These are phyloP conservation scores for Caloboletus firmus DNA, from an alignment of 1,284 basidiomycete species.

Conservation along the genomic window DNA sequence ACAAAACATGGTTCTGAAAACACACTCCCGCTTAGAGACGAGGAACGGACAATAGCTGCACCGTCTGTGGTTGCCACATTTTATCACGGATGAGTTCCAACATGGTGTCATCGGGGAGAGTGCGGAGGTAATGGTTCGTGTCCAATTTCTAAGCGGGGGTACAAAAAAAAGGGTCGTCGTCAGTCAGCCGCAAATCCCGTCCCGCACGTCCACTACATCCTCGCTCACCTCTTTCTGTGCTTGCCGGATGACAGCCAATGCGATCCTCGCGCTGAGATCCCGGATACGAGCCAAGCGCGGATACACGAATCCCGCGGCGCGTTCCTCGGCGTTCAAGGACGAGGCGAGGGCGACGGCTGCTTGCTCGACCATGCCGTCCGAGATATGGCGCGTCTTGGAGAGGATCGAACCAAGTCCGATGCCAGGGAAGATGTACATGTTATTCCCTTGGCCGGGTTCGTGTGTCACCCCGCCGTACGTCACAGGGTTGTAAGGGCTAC, in stretches of 20 bases:
- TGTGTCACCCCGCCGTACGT: slow-evolving; percentile 51
- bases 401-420: slow-evolving; percentile 71
- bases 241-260: slow-evolving; percentile 58
- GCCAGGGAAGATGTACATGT: slow-evolving; percentile 69
- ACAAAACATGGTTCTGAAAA: neutral
- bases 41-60: slow-evolving; percentile 2
- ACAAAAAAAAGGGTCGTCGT: too few relatives aligned
- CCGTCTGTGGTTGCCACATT: slow-evolving; percentile 54
- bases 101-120: slow-evolving; percentile 49
- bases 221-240: slow-evolving; percentile 61
- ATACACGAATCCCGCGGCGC: slow-evolving; percentile 54
- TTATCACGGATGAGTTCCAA: slow-evolving; percentile 51
- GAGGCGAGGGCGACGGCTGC: slow-evolving; percentile 63
- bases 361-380: slow-evolving; percentile 62
- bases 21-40: slow-evolving; percentile 21
- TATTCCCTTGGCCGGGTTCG: slow-evolving; percentile 82
- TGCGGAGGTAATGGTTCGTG: slow-evolving; percentile 45
- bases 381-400: slow-evolving; percentile 57
- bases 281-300: slow-evolving; percentile 66
- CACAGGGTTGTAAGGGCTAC: slow-evolving; percentile 71
- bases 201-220: neutral
- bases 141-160: slow-evolving; percentile 45
- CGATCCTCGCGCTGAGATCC: slow-evolving; percentile 65
- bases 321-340: slow-evolving; percentile 63
- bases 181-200: neutral